phyloP scores from a whole-genome alignment of 2,329 filamentous ascomycete species.

The Clarireedia homoeocarpa region DNA sequence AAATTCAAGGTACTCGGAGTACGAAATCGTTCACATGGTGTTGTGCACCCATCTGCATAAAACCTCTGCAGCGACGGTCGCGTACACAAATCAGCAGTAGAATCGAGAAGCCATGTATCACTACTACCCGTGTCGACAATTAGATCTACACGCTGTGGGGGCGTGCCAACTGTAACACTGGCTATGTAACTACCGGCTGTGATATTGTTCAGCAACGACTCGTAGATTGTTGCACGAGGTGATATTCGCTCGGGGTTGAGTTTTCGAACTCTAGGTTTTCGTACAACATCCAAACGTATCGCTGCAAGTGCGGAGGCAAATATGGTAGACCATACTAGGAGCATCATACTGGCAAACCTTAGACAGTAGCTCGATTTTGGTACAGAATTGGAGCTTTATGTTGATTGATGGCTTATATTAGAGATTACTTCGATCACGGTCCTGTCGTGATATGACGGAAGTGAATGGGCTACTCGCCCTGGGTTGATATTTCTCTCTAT shows the following conservation, averaged over 20 bases:
- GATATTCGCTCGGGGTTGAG: not conserved
- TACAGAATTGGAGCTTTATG: too few species aligned
- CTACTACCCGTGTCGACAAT: conserved; percentile 55
- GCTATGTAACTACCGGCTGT: conserved; percentile 41
- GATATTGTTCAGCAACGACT: conserved; percentile 39
- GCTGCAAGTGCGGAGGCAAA: too few species aligned
- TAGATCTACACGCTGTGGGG: conserved; percentile 45
- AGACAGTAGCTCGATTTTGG: too few species aligned
- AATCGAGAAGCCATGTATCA: conserved; percentile 48
- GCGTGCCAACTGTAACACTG: conserved; percentile 48
- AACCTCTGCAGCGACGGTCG: conserved; percentile 6
- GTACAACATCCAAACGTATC: not conserved
- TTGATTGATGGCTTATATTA: too few species aligned
- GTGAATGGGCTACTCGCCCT: too few species aligned
- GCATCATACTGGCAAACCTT: too few species aligned
- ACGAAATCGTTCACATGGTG: conserved; percentile 37
- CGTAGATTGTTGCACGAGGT: conserved; percentile 12
- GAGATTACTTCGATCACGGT: too few species aligned
- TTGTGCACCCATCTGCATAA: conserved; percentile 29
- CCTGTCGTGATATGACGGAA: too few species aligned
- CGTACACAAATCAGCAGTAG: conserved; percentile 24
- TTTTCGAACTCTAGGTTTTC: not conserved
- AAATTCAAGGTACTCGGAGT: not conserved
- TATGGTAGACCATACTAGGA: too few species aligned
- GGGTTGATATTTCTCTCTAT: too few species aligned